A percentile compares a stretch with the other conserved stretches of the same genome.
phyloP scores from a whole-genome alignment of 257 asterid genomes.

The Ophiorrhiza pumila region DNA sequence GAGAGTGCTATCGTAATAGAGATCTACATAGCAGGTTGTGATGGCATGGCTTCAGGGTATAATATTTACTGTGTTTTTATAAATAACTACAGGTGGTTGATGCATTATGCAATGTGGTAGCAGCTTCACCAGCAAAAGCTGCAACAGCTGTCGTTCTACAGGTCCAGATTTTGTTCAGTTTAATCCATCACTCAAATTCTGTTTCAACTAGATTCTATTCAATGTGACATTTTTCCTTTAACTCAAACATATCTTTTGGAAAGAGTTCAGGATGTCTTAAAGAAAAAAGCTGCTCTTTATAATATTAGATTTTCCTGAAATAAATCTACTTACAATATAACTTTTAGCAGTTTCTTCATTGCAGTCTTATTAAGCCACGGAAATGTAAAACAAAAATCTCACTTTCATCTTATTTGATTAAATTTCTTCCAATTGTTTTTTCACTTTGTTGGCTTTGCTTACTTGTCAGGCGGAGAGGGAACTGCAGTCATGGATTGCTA shows the following conservation, averaged over 20 bases:
- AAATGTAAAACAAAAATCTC: background rate
- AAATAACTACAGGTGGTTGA: constrained; percentile 67
- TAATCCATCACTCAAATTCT: constrained; percentile 13
- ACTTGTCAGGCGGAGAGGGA: constrained; percentile 95
- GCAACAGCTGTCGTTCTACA: constrained; percentile 97
- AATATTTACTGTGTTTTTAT: background rate
- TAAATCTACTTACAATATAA: background rate
- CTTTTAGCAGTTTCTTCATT: background rate
- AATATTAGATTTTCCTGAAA: background rate
- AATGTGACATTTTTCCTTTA: background rate
- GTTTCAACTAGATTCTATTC: background rate
- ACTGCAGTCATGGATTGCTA: constrained; percentile 91
- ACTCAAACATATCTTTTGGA: background rate
- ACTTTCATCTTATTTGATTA: background rate
- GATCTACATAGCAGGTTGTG: background rate
- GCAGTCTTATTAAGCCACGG: background rate
- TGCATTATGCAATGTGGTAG: constrained; percentile 91
- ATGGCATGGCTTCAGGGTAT: background rate
- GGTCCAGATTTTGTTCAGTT: constrained; percentile 66
- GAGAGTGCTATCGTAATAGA: background rate
- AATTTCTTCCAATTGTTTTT: constrained; percentile 23
- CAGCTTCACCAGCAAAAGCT: constrained; percentile 95
- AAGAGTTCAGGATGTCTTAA: too few relatives aligned
- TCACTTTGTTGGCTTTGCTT: constrained; percentile 40
- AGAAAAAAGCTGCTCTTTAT: background rate